Evolutionary conservation across 1,284 basidiomycete species (phyloP), one percentile per base, ranked within the genome.

Genomic region (Afroboletus lepidellus): DNA sequence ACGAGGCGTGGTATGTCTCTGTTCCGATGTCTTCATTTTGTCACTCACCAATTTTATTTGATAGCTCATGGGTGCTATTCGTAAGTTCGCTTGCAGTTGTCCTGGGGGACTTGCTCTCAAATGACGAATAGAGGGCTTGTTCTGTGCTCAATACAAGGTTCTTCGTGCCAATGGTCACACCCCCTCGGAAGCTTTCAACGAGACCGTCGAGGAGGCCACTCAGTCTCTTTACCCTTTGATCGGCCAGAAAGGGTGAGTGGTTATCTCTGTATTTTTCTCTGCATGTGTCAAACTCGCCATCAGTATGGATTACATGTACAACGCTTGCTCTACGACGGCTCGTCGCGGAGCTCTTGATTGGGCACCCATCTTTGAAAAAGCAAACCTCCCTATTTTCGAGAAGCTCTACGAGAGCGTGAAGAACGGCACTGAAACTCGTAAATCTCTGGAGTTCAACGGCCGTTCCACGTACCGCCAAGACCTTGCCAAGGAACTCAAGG

Each of bases 281-380:
- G 13, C 24, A 13, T 15, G 3, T 39, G 21, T 9, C 16, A 36
- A 46, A 23, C 23, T 4, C 2, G 2, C 48, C 36, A 6, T 33
- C 58, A 91, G 90, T 60, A 98, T 98, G 97, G 96, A 99, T 79
- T 98, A 98, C 86, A 98, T 98, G 96, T 98, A 88, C 83, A 89
- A 90, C 69, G 94, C 95, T 43, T 99, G 97, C 81, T 99, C 97
- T 36, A 99, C 96, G 60, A 99, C 97, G 48, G 97, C 97, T 53
- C 94, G 96, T 65, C 94, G 96, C 60, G 97, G 96, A 69, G 95
- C 95, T 42, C 89, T 97, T 53, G 97, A 99, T 82, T 99, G 97
- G 97, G 95, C 96, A n/a, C 95, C 95, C 62, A 79, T 93, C 72
- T 98, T 98, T 74, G 92, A 98, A 75, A 86, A 91, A 76, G 85